Evolutionary conservation across 2,329 filamentous ascomycete genomes (phyloP).

Genomic region (Cercospora sesami): DNA sequence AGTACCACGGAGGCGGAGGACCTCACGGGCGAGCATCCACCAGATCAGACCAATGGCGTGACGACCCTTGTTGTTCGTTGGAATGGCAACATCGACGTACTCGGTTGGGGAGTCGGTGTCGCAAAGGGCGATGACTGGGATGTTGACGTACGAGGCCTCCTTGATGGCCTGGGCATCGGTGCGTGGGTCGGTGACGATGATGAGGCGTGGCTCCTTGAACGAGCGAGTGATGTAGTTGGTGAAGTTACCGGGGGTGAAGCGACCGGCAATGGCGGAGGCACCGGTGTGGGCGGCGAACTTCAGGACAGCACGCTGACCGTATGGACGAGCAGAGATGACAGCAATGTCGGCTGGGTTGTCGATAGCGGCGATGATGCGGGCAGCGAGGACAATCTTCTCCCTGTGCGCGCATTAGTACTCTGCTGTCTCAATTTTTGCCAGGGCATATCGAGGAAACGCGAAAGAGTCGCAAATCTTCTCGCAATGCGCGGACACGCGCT

Average conservation of each 20-base stretch:
- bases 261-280: conserved; percentile 95
- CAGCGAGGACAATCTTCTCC: conserved; percentile 99
- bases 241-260: conserved; percentile 99
- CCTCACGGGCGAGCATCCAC: conserved; percentile 99
- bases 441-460: background rate
- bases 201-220: conserved; percentile 99
- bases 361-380: conserved; percentile 96
- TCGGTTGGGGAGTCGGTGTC: conserved; percentile 99
- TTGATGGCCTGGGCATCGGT: conserved; percentile 99
- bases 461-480: background rate
- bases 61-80: conserved; percentile 99
- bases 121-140: conserved; percentile 97
- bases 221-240: conserved; percentile 99
- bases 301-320: conserved; percentile 98
- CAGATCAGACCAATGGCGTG: conserved; percentile 98
- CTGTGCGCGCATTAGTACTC: conserved; percentile 48
- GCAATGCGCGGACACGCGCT: background rate
- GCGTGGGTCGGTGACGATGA: conserved; percentile 98
- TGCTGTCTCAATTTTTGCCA: background rate
- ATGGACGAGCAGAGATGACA: conserved; percentile 99
- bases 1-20: conserved; percentile 96
- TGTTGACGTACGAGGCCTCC: conserved; percentile 99
- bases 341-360: conserved; percentile 99
- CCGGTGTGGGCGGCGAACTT: conserved; percentile 99
- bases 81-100: conserved; percentile 99